Conservation (phyloP, 352 stramenopile genomes). For the Phytophthora citricola region DNA sequence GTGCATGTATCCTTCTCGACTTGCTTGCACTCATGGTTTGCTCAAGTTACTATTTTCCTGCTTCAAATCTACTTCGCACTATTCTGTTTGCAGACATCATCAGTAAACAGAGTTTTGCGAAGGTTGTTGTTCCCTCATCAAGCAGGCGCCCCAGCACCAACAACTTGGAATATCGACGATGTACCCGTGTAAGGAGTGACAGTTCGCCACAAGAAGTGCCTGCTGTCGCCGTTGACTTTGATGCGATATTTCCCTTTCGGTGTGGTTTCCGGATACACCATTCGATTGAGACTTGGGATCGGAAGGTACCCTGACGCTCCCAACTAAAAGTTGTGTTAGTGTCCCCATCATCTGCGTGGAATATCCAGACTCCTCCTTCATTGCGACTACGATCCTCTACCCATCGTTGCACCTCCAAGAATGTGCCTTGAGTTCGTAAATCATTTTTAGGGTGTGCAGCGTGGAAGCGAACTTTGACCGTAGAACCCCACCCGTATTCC, state of each 20-base stretch:
- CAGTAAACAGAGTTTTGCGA: not conserved
- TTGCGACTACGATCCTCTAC: constrained; percentile 42
- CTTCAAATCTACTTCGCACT: not conserved
- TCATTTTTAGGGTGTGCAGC: constrained; percentile 87
- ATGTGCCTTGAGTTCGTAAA: constrained; percentile 75
- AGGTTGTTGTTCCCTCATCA: constrained; percentile 4
- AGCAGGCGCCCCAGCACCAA: constrained; percentile 19
- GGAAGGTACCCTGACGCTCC: constrained; percentile 72
- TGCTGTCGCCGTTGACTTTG: constrained; percentile 84
- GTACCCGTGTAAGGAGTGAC: constrained; percentile 62
- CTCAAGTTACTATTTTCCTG: not conserved
- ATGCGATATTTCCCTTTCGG: constrained; percentile 69
- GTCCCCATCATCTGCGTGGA: constrained; percentile 78
- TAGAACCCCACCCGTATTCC: constrained; percentile 54
- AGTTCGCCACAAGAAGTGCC: constrained; percentile 62
- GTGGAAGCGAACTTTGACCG: constrained; percentile 70
- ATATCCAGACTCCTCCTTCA: constrained; percentile 66
- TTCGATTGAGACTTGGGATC: constrained; percentile 73
- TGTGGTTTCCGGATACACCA: constrained; percentile 65
- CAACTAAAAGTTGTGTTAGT: constrained; percentile 81
- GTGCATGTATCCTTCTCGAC: not conserved
- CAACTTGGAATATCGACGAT: constrained; percentile 65
- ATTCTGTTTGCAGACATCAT: not conserved
- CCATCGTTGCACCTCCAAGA: constrained; percentile 82
- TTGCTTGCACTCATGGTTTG: not conserved